Conservation (phyloP, 2,329 filamentous ascomycete genomes). For the Beauveria sp. region DNA sequence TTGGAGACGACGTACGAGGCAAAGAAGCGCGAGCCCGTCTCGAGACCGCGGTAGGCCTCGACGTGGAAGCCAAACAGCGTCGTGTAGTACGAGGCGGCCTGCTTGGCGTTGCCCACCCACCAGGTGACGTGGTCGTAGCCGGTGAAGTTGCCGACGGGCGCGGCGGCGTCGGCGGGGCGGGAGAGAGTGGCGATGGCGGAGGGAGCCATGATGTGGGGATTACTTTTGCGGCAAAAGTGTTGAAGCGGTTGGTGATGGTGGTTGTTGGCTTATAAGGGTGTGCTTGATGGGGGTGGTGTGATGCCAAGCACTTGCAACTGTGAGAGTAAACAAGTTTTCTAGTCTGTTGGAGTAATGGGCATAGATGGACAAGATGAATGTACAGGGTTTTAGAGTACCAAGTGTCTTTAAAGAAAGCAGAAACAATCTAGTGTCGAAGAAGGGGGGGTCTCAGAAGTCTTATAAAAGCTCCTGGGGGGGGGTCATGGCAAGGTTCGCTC, state of each 20-base stretch:
- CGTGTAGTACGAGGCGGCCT: slow-evolving; percentile 83
- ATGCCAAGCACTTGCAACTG: background rate
- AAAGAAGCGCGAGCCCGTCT: slow-evolving; percentile 74
- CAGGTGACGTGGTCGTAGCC: slow-evolving; percentile 92
- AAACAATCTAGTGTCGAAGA: background rate
- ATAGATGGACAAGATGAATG: background rate
- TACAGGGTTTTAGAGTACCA: background rate
- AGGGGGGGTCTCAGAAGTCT: background rate
- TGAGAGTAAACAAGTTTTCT: background rate
- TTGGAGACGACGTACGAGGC: slow-evolving; percentile 81
- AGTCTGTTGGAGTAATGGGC: background rate
- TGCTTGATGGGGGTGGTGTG: background rate
- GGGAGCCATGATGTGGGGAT: slow-evolving; percentile 45
- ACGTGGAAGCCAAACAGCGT: slow-evolving; percentile 78
- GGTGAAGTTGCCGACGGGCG: slow-evolving; percentile 54
- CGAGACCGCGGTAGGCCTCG: slow-evolving; percentile 78
- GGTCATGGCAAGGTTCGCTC: background rate
- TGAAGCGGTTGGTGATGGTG: background rate
- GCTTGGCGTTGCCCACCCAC: slow-evolving; percentile 96
- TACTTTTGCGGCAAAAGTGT: background rate
- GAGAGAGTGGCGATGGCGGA: slow-evolving; percentile 45
- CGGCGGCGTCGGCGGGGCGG: slow-evolving; percentile 42
- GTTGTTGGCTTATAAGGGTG: background rate
- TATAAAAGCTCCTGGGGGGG: background rate
- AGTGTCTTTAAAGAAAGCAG: background rate